Evolutionary conservation across 345 rosid genomes (phyloP).

Genomic region (Pistacia integerrima): DNA sequence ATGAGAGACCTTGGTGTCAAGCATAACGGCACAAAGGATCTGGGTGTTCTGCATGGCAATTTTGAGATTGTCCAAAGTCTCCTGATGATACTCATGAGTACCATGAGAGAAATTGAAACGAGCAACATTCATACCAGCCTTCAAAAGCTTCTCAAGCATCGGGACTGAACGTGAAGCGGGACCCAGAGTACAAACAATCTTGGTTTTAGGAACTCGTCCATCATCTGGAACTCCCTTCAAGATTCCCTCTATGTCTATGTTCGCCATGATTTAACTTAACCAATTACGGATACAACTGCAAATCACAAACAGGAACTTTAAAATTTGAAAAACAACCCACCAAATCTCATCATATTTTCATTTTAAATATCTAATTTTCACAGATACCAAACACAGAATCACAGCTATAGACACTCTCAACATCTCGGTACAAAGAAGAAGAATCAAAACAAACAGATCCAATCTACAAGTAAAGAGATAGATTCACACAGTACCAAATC

Average conservation of each 20-base stretch:
- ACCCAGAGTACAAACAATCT: constrained; percentile 94
- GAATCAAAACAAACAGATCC: neutral
- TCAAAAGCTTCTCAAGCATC: constrained; percentile 87
- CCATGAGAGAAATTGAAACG: constrained; percentile 99
- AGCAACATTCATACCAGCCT: constrained; percentile 95
- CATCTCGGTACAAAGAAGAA: neutral
- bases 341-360: neutral
- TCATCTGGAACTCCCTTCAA: constrained; percentile 61
- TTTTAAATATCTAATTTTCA: neutral
- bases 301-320: neutral
- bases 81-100: constrained; percentile 92
- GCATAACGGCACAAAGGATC: constrained; percentile 77
- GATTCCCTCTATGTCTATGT: constrained; percentile 83
- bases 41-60: constrained; percentile 67
- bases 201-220: constrained; percentile 73
- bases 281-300: neutral
- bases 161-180: constrained; percentile 85
- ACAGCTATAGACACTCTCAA: neutral
- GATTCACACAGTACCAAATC: neutral
- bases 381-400: neutral
- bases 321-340: neutral
- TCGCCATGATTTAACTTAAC: constrained; percentile 53
- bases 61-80: constrained; percentile 76
- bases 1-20: constrained; percentile 64
- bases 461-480: neutral